A percentile compares a stretch with the other conserved stretches of the same genome.
Evolutionary conservation across 805 yeast genomes (phyloP).

Genomic region (Saccharomycopsis guyanensis): DNA sequence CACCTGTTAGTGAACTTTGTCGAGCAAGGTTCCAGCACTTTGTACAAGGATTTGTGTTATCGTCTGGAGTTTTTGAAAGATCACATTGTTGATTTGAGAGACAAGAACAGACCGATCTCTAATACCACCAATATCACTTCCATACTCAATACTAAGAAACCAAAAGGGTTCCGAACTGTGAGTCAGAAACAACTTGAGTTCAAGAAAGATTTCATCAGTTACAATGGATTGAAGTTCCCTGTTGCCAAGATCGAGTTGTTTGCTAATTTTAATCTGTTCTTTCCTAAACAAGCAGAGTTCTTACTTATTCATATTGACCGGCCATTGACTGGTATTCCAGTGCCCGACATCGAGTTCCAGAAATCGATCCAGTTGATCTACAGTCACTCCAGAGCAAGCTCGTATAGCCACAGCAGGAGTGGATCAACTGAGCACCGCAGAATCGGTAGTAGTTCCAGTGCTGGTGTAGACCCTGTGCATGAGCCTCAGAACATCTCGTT

Average conservation of each 20-base stretch:
- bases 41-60: constrained; percentile 14
- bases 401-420: constrained; percentile 13
- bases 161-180: constrained; percentile 7
- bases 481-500: constrained; percentile 23
- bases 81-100: constrained; percentile 16
- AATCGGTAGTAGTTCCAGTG: not conserved
- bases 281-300: constrained; percentile 48
- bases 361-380: not conserved
- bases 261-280: constrained; percentile 49
- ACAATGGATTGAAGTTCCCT: constrained; percentile 26
- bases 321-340: constrained; percentile 42
- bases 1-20: constrained; percentile 10
- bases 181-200: constrained; percentile 10
- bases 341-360: constrained; percentile 20
- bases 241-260: constrained; percentile 42
- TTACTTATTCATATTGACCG: constrained; percentile 51
- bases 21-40: constrained; percentile 5
- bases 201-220: constrained; percentile 10
- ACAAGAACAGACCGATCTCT: constrained; percentile 4
- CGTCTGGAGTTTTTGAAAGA: constrained; percentile 17
- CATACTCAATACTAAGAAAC: constrained; percentile 13
- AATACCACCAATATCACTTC: constrained; percentile 12
- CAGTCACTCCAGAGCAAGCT: not conserved
- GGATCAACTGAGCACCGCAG: not conserved
- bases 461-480: not conserved